phyloP scores from a whole-genome alignment of 179 eudicot species.

The Silene noctiflora region DNA sequence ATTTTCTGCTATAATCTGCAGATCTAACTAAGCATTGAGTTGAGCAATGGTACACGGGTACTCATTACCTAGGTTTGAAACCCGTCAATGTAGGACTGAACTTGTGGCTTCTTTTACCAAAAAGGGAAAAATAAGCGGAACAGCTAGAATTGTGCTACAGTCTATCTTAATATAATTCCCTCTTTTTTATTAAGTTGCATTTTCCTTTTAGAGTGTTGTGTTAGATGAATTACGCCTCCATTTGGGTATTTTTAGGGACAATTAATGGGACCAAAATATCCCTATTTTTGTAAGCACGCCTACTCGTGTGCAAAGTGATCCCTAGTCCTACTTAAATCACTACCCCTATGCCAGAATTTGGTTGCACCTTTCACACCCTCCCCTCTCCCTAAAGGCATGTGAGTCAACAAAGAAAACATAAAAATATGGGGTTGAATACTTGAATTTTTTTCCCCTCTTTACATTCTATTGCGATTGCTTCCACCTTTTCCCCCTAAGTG shows the following conservation, averaged over 20 bases:
- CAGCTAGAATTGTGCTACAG: too few species aligned
- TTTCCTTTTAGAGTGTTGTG: background rate
- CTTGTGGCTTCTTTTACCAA: too few species aligned
- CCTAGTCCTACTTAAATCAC: background rate
- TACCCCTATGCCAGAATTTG: background rate
- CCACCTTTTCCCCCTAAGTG: background rate
- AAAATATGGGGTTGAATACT: too few species aligned
- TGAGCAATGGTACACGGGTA: background rate
- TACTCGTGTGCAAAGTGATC: background rate
- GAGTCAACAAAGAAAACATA: too few species aligned
- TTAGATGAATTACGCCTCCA: background rate
- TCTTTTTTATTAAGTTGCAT: too few species aligned
- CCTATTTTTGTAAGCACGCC: background rate
- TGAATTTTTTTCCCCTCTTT: too few species aligned
- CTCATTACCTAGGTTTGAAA: too few species aligned
- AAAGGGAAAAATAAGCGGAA: too few species aligned
- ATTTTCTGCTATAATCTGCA: background rate
- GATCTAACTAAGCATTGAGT: background rate
- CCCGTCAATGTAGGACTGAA: background rate
- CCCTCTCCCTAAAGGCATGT: too few species aligned
- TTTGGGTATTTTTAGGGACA: background rate
- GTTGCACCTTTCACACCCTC: background rate
- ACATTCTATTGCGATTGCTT: background rate
- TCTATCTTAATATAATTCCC: too few species aligned
- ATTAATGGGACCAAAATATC: background rate